Base-by-base conservation (phyloP, 768 basidiomycete species). In the Lactifluus volemus region DNA sequence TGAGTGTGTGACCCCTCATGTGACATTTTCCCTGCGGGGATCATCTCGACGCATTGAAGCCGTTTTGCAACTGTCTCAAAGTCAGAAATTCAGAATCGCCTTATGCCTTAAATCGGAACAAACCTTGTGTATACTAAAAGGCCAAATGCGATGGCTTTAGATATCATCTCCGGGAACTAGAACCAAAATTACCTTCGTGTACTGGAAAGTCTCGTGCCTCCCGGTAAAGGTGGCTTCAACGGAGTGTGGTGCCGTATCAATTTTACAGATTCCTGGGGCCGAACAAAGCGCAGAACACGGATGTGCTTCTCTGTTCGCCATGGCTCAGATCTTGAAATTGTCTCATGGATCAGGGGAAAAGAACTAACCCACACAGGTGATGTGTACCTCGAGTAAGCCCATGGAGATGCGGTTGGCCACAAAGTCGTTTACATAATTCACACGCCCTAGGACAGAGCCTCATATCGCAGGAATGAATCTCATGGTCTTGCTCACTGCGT, bases 151-250 rank as follows among this genome's bases (percentile, higher is more conserved):
- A 25, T 29, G 7, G 19, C 30, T 5, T 52, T 21, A 61, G 42
- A 29, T 15, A 51, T 6, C 11, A 3, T 9, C 10, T 7, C 38
- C 8, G 4, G 4, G n/a, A 17, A 4, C 25, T 15, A n/a, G 7
- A 5, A 38, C 15, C 8, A n/a, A 8, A 64, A 69, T 30, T 51
- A 81, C 84, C 75, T 85, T 85, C 0, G 84, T 86, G 53, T 83
- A 86, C 65, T 82, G 78, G 64, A 84, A 86, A 0, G 79, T 81
- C 63, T 84, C 81, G 54, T 84, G 80, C 57, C 70, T 72, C 0
- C 84, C 85, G 0, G 78, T 80, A 63, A 85, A 86, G 0, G 82
- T 84, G 6, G 83, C 81, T 65, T 84, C 79, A 30, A 86, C 78
- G 0, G 83, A 80, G 55, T 81, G 79, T 0, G 84, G 84, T 0